A percentile compares a stretch with the other conserved stretches of the same genome.
These are phyloP conservation scores for Fagopyrum esculentum DNA, from an alignment of 148 eudicot species.

Conservation along the genomic window DNA sequence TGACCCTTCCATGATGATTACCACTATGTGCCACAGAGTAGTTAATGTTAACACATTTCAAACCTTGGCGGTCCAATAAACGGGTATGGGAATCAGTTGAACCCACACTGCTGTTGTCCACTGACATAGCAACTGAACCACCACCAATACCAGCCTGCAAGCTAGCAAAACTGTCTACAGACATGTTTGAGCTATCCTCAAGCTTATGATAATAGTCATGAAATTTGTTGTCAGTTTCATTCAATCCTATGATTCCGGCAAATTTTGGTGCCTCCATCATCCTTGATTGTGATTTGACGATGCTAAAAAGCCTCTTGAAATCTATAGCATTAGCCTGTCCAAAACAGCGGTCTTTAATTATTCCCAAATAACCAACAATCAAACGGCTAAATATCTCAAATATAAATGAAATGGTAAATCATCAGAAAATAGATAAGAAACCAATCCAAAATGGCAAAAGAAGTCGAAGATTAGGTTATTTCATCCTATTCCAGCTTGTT, in stretches of 20 bases:
- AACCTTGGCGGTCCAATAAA: conserved; percentile 68
- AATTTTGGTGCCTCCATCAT: conserved; percentile 92
- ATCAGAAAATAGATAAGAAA: background rate
- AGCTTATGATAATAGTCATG: conserved; percentile 78
- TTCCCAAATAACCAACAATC: conserved; percentile 3
- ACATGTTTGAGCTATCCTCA: conserved; percentile 89
- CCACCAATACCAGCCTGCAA: conserved; percentile 83
- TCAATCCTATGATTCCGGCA: conserved; percentile 65
- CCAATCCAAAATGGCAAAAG: background rate
- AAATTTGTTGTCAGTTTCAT: conserved; percentile 58
- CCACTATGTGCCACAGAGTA: conserved; percentile 62
- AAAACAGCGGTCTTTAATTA: background rate
- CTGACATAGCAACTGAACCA: conserved; percentile 92
- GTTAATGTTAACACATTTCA: conserved; percentile 58
- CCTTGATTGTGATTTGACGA: conserved; percentile 22
- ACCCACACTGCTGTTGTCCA: conserved; percentile 90
- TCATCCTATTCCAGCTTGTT: background rate
- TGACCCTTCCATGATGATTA: conserved; percentile 62
- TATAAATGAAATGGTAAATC: background rate
- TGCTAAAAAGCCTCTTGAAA: conserved; percentile 13
- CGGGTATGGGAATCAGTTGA: conserved; percentile 91
- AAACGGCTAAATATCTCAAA: background rate
- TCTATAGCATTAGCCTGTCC: conserved; percentile 10
- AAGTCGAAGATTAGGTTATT: background rate
- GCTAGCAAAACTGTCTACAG: conserved; percentile 71